These are phyloP conservation scores for Naganishia kalamii DNA, from an alignment of 768 basidiomycete species.

Conservation along the genomic window DNA sequence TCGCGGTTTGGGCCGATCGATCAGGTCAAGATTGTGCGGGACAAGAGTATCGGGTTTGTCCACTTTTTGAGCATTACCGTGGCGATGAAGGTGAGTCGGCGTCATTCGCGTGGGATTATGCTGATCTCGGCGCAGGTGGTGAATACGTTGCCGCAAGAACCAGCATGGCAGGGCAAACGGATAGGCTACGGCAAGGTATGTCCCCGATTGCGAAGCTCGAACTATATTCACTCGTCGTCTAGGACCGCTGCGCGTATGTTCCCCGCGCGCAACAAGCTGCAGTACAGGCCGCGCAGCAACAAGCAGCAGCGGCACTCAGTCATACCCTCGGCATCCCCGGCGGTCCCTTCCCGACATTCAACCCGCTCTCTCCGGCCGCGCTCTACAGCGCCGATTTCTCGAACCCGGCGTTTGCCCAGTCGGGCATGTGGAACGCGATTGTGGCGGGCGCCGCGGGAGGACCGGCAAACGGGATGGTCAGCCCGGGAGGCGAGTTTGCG, in stretches of 20 bases:
- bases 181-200: constrained; percentile 86
- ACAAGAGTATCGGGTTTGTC: constrained; percentile 98
- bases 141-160: constrained; percentile 81
- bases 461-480: neutral
- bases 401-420: constrained; percentile 43
- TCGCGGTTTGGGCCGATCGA: constrained; percentile 92
- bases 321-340: constrained; percentile 43
- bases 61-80: constrained; percentile 93
- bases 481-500: neutral
- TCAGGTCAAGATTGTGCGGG: constrained; percentile 97
- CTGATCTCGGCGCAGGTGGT: constrained; percentile 61
- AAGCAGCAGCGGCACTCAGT: constrained; percentile 45
- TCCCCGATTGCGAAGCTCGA: neutral
- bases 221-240: neutral
- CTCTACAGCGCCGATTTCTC: constrained; percentile 31
- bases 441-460: constrained; percentile 32
- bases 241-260: constrained; percentile 91
- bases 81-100: constrained; percentile 73
- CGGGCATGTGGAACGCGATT: constrained; percentile 37
- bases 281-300: constrained; percentile 53
- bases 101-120: neutral
- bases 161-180: constrained; percentile 88
- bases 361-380: constrained; percentile 28
- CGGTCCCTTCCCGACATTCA: constrained; percentile 42
- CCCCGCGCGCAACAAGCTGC: constrained; percentile 74